These are phyloP conservation scores for Camelina neglecta DNA, from an alignment of 345 rosid species.

Conservation along the genomic window DNA sequence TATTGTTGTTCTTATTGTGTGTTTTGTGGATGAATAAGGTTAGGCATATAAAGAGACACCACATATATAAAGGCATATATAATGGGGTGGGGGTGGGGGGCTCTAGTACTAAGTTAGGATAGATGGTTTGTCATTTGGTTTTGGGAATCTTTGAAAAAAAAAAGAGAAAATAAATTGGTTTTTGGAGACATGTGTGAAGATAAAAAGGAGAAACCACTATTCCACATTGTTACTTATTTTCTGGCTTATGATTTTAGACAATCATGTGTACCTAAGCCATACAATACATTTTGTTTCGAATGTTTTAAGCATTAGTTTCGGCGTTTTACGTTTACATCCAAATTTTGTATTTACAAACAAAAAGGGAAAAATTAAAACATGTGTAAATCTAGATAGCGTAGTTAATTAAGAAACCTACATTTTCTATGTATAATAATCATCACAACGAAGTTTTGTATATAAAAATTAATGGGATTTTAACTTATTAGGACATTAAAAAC, in stretches of 20 bases:
- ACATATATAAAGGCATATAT: slow-evolving; percentile 26
- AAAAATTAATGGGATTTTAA: too few relatives aligned
- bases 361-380: too few relatives aligned
- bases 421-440: too few relatives aligned
- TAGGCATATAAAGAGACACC: slow-evolving; percentile 7
- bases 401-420: too few relatives aligned
- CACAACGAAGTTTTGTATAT: too few relatives aligned
- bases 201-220: slow-evolving; percentile 35
- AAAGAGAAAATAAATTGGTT: slow-evolving; percentile 31
- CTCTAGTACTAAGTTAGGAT: slow-evolving; percentile 46
- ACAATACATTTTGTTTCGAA: neutral
- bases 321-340: neutral
- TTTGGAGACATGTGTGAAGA: slow-evolving; percentile 25
- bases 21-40: slow-evolving; percentile 27
- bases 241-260: slow-evolving; percentile 33
- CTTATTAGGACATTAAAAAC: too few relatives aligned
- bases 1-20: slow-evolving; percentile 9
- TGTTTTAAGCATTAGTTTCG: neutral
- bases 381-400: too few relatives aligned
- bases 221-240: slow-evolving; percentile 22
- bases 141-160: slow-evolving; percentile 50
- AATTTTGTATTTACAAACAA: neutral
- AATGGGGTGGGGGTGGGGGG: neutral
- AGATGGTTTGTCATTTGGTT: slow-evolving; percentile 52
- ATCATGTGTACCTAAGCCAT: neutral